Evolutionary conservation across 176 grass and related monocot genomes (phyloP), one percentile per base, ranked within the genome.

Genomic region (Aegilops umbellulata): DNA sequence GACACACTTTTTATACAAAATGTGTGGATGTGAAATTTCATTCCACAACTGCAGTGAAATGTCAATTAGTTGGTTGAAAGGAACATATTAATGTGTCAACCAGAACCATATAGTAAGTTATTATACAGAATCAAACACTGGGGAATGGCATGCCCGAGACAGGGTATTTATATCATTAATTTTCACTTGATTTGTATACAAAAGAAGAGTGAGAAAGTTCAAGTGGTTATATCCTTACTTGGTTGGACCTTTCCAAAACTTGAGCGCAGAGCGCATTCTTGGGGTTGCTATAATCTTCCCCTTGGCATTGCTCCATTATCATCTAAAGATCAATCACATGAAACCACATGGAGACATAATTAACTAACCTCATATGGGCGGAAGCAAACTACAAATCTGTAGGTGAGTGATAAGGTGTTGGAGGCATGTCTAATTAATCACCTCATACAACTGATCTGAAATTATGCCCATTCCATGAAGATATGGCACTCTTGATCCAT

Each of bases 361-460:
- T 23, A 6, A 8, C 25, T 3, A n/a, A 70, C 12, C 23, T 74
- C 39, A 6, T 38, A n/a, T 5, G 19, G 32, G 19, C 10, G 12
- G 20, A 41, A 58, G 22, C 36, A 26, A 73, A 41, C 38, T 74
- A 25, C 14, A 75, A 24, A 25, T 30, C 14, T 26, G 17, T 27
- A 75, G 24, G 1, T 71, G 73, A 76, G 9, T 30, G 41, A 74
- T 5, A 6, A 49, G 26, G 25, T 30, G 44, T 74, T 74, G 70
- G 7, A 16, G 46, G 71, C 24, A 15, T 26, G 39, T 2, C 0
- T 10, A 53, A 35, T 65, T 29, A 23, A 60, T 81, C 82, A 90
- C 91, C 91, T 93, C 77, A 14, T 87, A 85, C 24, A 93, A 62
- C 23, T 93, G 83, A 60, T 93, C 80, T 15, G 91, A 93, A 69